A percentile compares a stretch with the other conserved stretches of the same genome.
Evolutionary conservation across 202 grass and related monocot genomes (phyloP).

Genomic region (Eragrostis tef): DNA sequence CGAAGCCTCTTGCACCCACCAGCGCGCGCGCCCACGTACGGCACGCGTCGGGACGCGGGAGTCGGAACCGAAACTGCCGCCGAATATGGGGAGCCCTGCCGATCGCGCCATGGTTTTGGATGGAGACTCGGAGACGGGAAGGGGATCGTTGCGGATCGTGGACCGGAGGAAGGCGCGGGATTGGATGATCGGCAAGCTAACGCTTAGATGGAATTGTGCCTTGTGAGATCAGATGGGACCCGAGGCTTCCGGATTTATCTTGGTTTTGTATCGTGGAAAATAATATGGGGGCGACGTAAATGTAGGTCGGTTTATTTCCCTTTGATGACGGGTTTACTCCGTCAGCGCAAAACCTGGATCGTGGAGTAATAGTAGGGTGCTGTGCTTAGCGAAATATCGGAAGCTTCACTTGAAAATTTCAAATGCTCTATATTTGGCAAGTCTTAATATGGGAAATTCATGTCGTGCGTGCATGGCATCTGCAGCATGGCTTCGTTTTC

Average conservation of each 20-base stretch:
- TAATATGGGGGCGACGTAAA: not conserved
- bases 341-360: not conserved
- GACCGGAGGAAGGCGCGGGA: not conserved
- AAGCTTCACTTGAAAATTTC: not conserved
- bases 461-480: not conserved
- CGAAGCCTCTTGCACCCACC: not conserved
- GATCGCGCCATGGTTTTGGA: not conserved
- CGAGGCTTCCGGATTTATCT: not conserved
- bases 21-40: no score
- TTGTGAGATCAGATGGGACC: not conserved
- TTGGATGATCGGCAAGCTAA: not conserved
- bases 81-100: not conserved
- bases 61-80: not conserved
- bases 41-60: not conserved
- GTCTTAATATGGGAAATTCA: not conserved
- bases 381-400: not conserved
- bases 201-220: not conserved
- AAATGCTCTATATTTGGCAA: not conserved
- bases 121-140: not conserved
- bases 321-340: not conserved
- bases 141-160: not conserved
- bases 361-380: not conserved
- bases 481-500: not conserved
- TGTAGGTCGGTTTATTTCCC: not conserved
- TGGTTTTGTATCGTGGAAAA: not conserved